Evolutionary conservation across 2,329 filamentous ascomycete species (phyloP), one percentile per base, ranked within the genome.

Genomic region (Colletotrichum sp.): DNA sequence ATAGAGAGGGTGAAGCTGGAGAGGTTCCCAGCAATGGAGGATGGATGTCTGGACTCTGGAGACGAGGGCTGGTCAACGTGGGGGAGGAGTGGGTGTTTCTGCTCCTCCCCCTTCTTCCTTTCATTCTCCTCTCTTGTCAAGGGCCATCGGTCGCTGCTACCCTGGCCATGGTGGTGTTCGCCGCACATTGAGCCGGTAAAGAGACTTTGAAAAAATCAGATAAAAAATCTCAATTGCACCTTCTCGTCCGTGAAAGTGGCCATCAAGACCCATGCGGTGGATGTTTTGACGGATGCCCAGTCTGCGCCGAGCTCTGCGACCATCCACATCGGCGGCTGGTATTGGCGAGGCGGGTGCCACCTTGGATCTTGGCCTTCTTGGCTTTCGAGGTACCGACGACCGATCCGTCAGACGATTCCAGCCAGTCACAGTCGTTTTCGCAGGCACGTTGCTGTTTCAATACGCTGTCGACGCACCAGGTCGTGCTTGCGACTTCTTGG

Each of bases 201-300:
- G 12, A 55, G 16, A 65, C 10, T 43, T 14, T 8, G 7, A 2
- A 16, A 28, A 16, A 59, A 32, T 14, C n/a, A 59, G 18, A 32
- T 24, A 39, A 59, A 43, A 36, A 72, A 8, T 61, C 39, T n/a
- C 28, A 32, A 66, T 32, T 30, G 63, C 39, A 28, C 39, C 34
- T 48, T 18, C 36, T 48, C 21, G 7, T 14, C 12, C 4, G n/a
- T 4, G 59, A 7, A 30, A 55, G 36, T 57, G 30, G 16, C 30
- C 30, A 36, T 26, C 36, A 30, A 26, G 66, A 59, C 43, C 71
- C 71, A 59, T 74, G 18, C 12, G 13, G 72, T 72, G 72, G 72
- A 74, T 63, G 61, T 59, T 43, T 72, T 72, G 68, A 75, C 68
- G 72, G 68, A 75, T 72, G 72, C 72, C 72, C 72, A 75, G 72